Evolutionary conservation across 2,329 filamentous ascomycete species (phyloP), one percentile per base, ranked within the genome.

Genomic region (Colletotrichum theobromicola): DNA sequence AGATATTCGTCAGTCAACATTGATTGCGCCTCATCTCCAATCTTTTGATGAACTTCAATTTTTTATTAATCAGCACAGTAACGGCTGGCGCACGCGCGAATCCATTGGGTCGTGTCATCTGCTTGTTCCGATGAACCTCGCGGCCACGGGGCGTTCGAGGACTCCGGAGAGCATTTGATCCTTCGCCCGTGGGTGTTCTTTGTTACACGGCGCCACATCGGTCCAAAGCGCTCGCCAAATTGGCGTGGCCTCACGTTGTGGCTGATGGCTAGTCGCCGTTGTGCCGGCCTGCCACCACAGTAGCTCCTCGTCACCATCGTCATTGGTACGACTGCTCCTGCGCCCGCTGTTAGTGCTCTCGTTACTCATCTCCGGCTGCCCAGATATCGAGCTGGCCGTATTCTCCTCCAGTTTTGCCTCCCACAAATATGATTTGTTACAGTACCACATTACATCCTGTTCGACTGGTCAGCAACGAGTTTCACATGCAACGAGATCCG

Each of bases 401-500:
- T 30, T 53, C 37, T 21, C 26, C 60, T 34, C 70, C 73, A 34
- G 5, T 37, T 53, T 64, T 26, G 60, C 24, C 32, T 32, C 35
- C 65, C 46, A 26, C 46, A n/a, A 46, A 24, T 46, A 63, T 55
- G 21, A 35, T 42, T 53, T 16, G 28, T 32, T 42, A 53, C 26
- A 21, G 9, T 53, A 50, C 60, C 60, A n/a, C 15, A 42, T 76
- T 67, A 76, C 75, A 76, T 76, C 64, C 76, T 77, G 32, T 58
- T 65, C 12, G 42, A 62, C 18, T 46, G 34, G 60, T 74, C 61
- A 74, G 66, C 46, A 64, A 8, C 24, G 18, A 24, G 46, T 74
- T 66, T 74, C 72, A 74, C 61, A 66, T 66, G 71, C 62, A 15
- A 64, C 35, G 13, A 57, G 28, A 32, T 24, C 35, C 50, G 28